Evolutionary conservation across 495 filamentous ascomycete genomes (phyloP).

Genomic region (Aspergillus steynii): DNA sequence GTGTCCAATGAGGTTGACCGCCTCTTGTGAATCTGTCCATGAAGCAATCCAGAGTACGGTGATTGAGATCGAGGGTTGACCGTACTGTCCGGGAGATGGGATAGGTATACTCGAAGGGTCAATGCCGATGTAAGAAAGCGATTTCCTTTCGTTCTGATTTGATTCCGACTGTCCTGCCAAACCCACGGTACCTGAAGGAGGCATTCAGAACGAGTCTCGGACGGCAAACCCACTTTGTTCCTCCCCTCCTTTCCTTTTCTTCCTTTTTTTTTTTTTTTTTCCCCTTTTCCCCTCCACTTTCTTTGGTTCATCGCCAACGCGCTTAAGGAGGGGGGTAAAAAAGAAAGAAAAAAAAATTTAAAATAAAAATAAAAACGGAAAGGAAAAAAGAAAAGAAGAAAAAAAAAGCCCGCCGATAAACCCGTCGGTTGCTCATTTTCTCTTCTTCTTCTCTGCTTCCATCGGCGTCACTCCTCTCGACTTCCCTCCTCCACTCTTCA

Average conservation of each 20-base stretch:
- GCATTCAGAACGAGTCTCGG: not conserved
- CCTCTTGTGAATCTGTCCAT: slow-evolving; percentile 1
- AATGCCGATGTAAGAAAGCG: not conserved
- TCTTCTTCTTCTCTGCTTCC: not conserved
- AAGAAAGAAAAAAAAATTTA: not conserved
- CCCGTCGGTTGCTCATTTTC: not conserved
- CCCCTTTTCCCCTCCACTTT: not conserved
- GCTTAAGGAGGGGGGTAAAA: not conserved
- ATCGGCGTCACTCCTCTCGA: slow-evolving; percentile 1
- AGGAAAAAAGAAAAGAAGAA: not conserved
- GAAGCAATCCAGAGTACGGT: not conserved
- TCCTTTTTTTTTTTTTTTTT: not conserved
- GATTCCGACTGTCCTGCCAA: not conserved
- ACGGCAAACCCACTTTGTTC: not conserved
- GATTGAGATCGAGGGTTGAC: not conserved
- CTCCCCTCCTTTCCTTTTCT: not conserved
- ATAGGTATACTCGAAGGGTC: not conserved
- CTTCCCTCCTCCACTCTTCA: slow-evolving; percentile 2
- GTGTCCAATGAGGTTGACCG: slow-evolving; percentile 20
- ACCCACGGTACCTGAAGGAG: not conserved
- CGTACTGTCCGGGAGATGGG: not conserved
- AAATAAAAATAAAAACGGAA: not conserved
- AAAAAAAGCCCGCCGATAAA: not conserved
- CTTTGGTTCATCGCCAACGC: slow-evolving; percentile 11
- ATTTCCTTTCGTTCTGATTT: not conserved